A percentile compares a stretch with the other conserved stretches of the same genome.
Evolutionary conservation across 2,329 filamentous ascomycete genomes (phyloP).

Genomic region (Colletotrichum tabaci): DNA sequence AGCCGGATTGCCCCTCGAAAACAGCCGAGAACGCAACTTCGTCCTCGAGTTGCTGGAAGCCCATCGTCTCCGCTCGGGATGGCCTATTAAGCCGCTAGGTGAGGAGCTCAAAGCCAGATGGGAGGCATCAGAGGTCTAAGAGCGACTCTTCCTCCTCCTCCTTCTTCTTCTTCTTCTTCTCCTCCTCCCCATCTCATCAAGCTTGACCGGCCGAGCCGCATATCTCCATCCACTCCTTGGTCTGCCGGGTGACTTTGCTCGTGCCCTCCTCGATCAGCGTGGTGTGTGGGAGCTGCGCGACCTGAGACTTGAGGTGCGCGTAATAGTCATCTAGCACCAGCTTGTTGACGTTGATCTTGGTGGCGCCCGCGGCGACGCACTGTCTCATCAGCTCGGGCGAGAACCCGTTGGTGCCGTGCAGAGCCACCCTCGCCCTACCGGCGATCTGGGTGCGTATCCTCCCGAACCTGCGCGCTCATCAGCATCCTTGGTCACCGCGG

Average conservation of each 20-base stretch:
- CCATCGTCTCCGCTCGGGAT: conserved; percentile 28
- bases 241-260: conserved; percentile 41
- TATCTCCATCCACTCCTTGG: conserved; percentile 33
- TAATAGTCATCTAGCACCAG: conserved; percentile 57
- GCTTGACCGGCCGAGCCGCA: conserved; percentile 25
- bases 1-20: conserved; percentile 35
- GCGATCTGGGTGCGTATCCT: conserved; percentile 21
- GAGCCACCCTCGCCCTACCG: conserved; percentile 50
- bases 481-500: not conserved
- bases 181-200: not conserved
- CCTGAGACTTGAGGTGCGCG: conserved; percentile 53
- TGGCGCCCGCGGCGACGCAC: conserved; percentile 61
- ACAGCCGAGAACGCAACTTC: conserved; percentile 1
- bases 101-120: conserved; percentile 31
- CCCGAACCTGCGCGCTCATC: conserved; percentile 14
- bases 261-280: conserved; percentile 58
- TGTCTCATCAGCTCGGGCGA: conserved; percentile 57
- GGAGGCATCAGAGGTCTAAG: conserved; percentile 2
- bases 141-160: not conserved
- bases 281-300: conserved; percentile 47
- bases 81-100: conserved; percentile 29
- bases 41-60: conserved; percentile 22
- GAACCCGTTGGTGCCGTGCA: conserved; percentile 67
- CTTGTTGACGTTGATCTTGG: conserved; percentile 66
- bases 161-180: too few relatives aligned